phyloP scores from a whole-genome alignment of 2,329 filamentous ascomycete species.

The Cyphellophora europaea region DNA sequence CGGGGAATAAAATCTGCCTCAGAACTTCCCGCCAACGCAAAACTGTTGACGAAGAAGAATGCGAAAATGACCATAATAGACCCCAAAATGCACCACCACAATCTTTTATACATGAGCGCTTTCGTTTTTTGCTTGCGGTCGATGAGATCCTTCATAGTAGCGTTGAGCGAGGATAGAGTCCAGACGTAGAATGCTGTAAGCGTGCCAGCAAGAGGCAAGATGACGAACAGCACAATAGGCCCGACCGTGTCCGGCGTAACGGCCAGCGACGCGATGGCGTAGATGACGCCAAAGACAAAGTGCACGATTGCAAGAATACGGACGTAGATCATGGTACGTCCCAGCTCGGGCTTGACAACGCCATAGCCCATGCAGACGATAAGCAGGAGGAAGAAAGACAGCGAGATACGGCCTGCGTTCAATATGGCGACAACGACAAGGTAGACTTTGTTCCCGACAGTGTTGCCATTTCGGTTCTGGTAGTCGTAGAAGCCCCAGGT shows the following conservation, averaged over 20 bases:
- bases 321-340: slow-evolving; percentile 88
- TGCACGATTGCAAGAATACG: slow-evolving; percentile 84
- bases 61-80: slow-evolving; percentile 93
- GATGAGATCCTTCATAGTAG: slow-evolving; percentile 90
- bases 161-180: slow-evolving; percentile 91
- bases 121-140: slow-evolving; percentile 92
- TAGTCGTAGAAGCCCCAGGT: slow-evolving; percentile 99
- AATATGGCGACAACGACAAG: slow-evolving; percentile 37
- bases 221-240: slow-evolving; percentile 82
- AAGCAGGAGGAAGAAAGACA: slow-evolving; percentile 46
- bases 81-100: slow-evolving; percentile 94
- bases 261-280: slow-evolving; percentile 79
- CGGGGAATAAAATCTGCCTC: slow-evolving; percentile 87
- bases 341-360: slow-evolving; percentile 87
- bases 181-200: slow-evolving; percentile 97
- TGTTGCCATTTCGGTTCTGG: slow-evolving; percentile 81
- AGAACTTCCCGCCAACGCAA: slow-evolving; percentile 77
- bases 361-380: slow-evolving; percentile 96
- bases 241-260: slow-evolving; percentile 85
- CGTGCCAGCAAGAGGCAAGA: slow-evolving; percentile 82
- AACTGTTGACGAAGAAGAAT: slow-evolving; percentile 98
- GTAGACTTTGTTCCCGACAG: slow-evolving; percentile 53
- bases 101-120: slow-evolving; percentile 90
- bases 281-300: slow-evolving; percentile 82
- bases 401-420: slow-evolving; percentile 75